phyloP scores from a whole-genome alignment of 768 basidiomycete genomes.

The Auriscalpium microsporum region DNA sequence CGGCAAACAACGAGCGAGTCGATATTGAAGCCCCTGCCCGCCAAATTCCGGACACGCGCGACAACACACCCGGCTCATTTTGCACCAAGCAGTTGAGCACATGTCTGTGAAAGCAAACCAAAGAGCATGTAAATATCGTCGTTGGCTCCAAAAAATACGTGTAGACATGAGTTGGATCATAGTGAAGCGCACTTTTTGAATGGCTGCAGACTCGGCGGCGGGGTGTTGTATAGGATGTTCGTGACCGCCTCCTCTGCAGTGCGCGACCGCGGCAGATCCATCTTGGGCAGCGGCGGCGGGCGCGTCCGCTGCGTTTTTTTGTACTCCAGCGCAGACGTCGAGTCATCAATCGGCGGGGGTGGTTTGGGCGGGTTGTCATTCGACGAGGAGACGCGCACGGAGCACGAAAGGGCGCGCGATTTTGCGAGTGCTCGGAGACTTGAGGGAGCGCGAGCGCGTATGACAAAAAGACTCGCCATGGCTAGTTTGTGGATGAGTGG shows the following conservation, averaged over 20 bases:
- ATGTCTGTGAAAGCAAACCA: slow-evolving; percentile 45
- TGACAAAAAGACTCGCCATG: not conserved
- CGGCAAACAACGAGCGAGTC: slow-evolving; percentile 97
- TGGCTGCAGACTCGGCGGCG: slow-evolving; percentile 82
- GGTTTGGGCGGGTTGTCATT: slow-evolving; percentile 47
- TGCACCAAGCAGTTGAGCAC: slow-evolving; percentile 97
- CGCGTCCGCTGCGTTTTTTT: slow-evolving; percentile 61
- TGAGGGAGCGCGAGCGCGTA: not conserved
- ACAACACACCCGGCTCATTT: slow-evolving; percentile 98
- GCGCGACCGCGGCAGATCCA: slow-evolving; percentile 74
- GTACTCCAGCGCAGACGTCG: slow-evolving; percentile 92
- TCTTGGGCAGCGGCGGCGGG: slow-evolving; percentile 80
- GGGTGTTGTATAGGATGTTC: slow-evolving; percentile 95
- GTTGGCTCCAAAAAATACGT: slow-evolving; percentile 1
- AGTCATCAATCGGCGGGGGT: slow-evolving; percentile 79
- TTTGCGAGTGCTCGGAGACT: not conserved
- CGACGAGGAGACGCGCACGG: slow-evolving; percentile 18
- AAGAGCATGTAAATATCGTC: slow-evolving; percentile 9
- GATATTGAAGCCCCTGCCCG: slow-evolving; percentile 96
- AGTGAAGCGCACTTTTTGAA: slow-evolving; percentile 72
- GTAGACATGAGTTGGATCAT: not conserved
- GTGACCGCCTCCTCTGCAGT: slow-evolving; percentile 95
- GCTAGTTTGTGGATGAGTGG: no score
- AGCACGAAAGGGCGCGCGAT: not conserved
- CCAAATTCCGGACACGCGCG: slow-evolving; percentile 95